A percentile compares a stretch with the other conserved stretches of the same genome.
phyloP scores from a whole-genome alignment of 352 stramenopile genomes.

The Globisporangium middletonii region DNA sequence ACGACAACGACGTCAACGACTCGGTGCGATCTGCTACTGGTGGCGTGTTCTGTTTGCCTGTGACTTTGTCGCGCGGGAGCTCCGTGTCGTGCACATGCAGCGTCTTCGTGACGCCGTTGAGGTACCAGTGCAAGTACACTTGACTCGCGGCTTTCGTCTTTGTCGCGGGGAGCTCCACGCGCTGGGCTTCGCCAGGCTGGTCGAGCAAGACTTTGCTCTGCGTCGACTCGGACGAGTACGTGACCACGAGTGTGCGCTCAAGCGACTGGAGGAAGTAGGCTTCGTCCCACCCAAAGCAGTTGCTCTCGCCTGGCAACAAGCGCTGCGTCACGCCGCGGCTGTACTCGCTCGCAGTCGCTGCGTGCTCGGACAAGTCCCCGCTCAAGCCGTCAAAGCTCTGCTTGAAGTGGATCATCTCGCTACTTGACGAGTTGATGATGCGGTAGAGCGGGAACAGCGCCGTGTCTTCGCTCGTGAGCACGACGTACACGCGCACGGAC shows the following conservation, averaged over 20 bases:
- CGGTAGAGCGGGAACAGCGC: slow-evolving; percentile 66
- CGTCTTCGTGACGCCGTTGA: slow-evolving; percentile 80
- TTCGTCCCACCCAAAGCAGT: slow-evolving; percentile 86
- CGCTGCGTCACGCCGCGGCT: slow-evolving; percentile 66
- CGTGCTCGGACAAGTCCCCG: slow-evolving; percentile 41
- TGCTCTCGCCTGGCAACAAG: slow-evolving; percentile 56
- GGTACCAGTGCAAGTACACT: slow-evolving; percentile 76
- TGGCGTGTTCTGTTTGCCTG: slow-evolving; percentile 34
- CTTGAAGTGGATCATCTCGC: slow-evolving; percentile 75
- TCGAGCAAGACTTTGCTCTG: slow-evolving; percentile 65
- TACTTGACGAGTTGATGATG: slow-evolving; percentile 67
- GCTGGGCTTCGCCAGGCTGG: slow-evolving; percentile 55
- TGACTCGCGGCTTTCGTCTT: slow-evolving; percentile 16
- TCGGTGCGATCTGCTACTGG: slow-evolving; percentile 3
- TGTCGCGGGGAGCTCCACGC: slow-evolving; percentile 51
- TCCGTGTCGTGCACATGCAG: slow-evolving; percentile 68
- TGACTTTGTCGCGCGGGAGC: slow-evolving; percentile 57
- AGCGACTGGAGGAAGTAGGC: slow-evolving; percentile 66
- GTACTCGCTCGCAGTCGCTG: slow-evolving; percentile 26
- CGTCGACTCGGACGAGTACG: slow-evolving; percentile 37
- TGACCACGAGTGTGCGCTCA: slow-evolving; percentile 56
- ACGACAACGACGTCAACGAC: not conserved
- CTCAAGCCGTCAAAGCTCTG: slow-evolving; percentile 62
- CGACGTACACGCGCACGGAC: slow-evolving; percentile 62
- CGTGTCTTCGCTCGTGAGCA: slow-evolving; percentile 66